Evolutionary conservation across 345 rosid species (phyloP), one percentile per base, ranked within the genome.

Genomic region (Salix suchowensis): DNA sequence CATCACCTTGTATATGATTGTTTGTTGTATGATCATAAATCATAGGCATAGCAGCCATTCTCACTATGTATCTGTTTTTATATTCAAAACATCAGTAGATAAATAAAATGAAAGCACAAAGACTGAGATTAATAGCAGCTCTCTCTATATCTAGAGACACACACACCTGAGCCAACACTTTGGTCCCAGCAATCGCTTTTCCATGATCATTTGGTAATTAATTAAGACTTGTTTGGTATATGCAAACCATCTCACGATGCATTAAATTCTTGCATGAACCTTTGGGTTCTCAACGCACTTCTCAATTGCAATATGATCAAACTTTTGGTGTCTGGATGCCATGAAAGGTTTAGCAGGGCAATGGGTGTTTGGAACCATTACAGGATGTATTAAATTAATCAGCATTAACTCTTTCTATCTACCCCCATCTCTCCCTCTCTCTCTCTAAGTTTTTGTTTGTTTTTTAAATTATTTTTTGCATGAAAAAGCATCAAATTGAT

Each of bases 251-350:
- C 24, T 54, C 21, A 54, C 21, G 21, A 54, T n/a, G 12, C 62
- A 58, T 58, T n/a, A 58, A 58, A 58, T 52, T 58, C 65, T 24
- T 80, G 61, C 86, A 75, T 83, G 19, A 80, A 86, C 80, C 70
- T 62, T 87, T 79, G 88, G 74, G 85, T 82, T 87, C 87, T 81
- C 86, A 78, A 81, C 26, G 81, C 72, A 28, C 34, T 32, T 34
- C 58, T 28, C 46, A 12, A 69, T 65, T 48, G 23, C 36, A 61
- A 44, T 44, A 37, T 3, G 15, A 11, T 58, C 23, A 4, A n/a
- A 10, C 28, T 58, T 23, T 58, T n/a, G 9, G 28, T 24, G 24
- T 58, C 10, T 12, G 62, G 28, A 55, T 55, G 26, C 9, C 62
- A 9, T 55, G 28, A 55, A 21, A 54, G 24, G 24, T 21, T 54